These are phyloP conservation scores for Colletotrichum filicis DNA, from an alignment of 2,329 filamentous ascomycete species.

Conservation along the genomic window DNA sequence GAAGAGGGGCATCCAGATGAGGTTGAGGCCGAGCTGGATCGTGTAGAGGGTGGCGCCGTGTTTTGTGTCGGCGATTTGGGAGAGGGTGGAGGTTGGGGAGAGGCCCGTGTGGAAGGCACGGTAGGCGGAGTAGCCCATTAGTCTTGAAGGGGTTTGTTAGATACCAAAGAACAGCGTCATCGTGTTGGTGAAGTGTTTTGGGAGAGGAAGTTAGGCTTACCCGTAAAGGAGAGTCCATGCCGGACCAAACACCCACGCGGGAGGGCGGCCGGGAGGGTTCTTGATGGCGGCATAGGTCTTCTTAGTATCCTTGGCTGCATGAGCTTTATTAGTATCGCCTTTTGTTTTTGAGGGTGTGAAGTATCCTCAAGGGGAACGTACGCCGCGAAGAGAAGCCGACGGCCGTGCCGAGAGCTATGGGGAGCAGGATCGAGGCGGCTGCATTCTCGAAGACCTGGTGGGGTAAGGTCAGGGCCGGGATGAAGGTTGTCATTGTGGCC, in stretches of 20 bases:
- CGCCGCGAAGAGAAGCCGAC: constrained; percentile 76
- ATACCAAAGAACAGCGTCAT: neutral
- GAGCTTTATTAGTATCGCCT: neutral
- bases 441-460: constrained; percentile 76
- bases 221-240: constrained; percentile 76
- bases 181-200: constrained; percentile 20
- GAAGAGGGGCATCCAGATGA: constrained; percentile 94
- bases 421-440: constrained; percentile 79
- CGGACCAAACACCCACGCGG: constrained; percentile 71
- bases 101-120: constrained; percentile 76
- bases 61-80: constrained; percentile 68
- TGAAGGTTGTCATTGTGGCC: constrained; percentile 78
- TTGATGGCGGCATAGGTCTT: constrained; percentile 73
- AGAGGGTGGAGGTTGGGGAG: constrained; percentile 63
- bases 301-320: constrained; percentile 65
- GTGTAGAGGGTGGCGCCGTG: constrained; percentile 85
- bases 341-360: too few species aligned
- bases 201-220: constrained; percentile 39
- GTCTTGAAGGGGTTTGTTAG: constrained; percentile 40
- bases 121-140: constrained; percentile 92
- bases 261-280: constrained; percentile 73
- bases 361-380: constrained; percentile 52
- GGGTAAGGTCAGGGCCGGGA: constrained; percentile 82
- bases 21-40: constrained; percentile 85
- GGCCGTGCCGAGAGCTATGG: constrained; percentile 77